Conservation (phyloP, 768 basidiomycete genomes). For the Termitomyces sp. region DNA sequence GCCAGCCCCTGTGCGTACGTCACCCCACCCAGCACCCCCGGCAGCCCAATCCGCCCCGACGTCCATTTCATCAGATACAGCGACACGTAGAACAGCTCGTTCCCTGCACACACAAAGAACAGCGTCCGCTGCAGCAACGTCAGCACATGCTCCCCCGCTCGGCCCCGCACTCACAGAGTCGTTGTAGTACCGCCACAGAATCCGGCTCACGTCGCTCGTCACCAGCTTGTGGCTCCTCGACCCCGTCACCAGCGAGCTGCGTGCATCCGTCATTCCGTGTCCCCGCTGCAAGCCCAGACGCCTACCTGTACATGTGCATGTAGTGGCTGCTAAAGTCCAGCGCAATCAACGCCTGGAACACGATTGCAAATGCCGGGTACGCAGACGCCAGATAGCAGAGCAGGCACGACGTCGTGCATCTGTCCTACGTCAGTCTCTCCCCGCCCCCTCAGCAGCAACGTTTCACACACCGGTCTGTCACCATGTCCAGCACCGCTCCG, state of each 20-base stretch:
- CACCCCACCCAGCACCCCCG: conserved; percentile 25
- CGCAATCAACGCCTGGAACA: conserved; percentile 93
- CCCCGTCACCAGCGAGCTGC: conserved; percentile 90
- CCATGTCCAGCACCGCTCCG: conserved; percentile 98
- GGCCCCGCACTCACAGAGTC: conserved; percentile 59
- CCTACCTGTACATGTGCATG: conserved; percentile 99
- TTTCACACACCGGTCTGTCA: conserved; percentile 81
- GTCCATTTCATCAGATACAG: conserved; percentile 92
- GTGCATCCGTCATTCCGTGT: conserved; percentile 4
- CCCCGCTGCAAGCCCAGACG: neutral
- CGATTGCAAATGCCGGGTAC: conserved; percentile 78
- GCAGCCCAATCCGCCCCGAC: conserved; percentile 57
- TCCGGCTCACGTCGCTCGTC: conserved; percentile 86
- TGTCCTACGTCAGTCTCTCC: conserved; percentile 22
- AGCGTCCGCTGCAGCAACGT: conserved; percentile 57
- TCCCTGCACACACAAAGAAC: conserved; percentile 90
- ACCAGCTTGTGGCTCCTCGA: conserved; percentile 91
- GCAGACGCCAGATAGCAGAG: conserved; percentile 89
- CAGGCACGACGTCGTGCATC: conserved; percentile 94
- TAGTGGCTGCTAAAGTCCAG: conserved; percentile 98
- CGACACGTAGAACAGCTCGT: conserved; percentile 93
- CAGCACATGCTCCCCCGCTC: neutral
- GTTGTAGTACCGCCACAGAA: conserved; percentile 92
- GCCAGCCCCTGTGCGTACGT: conserved; percentile 81
- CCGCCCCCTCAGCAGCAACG: neutral